phyloP scores from a whole-genome alignment of 2,329 filamentous ascomycete genomes.

The Pseudogymnoascus sp. region DNA sequence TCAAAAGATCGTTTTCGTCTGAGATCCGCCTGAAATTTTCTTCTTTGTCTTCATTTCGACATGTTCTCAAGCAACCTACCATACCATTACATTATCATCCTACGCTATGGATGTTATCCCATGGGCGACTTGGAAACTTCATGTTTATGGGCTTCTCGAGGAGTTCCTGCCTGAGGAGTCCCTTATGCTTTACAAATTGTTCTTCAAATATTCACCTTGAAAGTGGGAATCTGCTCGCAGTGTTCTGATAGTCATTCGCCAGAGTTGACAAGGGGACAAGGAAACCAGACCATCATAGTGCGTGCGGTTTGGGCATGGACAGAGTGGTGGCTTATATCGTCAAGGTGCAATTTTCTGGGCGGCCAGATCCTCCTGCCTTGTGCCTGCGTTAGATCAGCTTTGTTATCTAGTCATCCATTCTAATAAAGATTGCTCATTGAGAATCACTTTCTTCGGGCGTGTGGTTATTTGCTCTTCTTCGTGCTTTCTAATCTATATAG shows the following conservation, averaged over 20 bases:
- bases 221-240: neutral
- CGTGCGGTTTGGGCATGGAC: constrained; percentile 1
- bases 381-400: constrained; percentile 24
- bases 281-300: neutral
- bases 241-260: constrained; percentile 5
- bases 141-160: constrained; percentile 53
- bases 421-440: constrained; percentile 19
- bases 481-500: constrained; percentile 4
- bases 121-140: constrained; percentile 53
- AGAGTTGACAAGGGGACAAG: neutral
- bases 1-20: constrained; percentile 17
- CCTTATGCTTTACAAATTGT: constrained; percentile 6
- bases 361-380: constrained; percentile 21
- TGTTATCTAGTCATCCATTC: constrained; percentile 31
- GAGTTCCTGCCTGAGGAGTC: neutral
- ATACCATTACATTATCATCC: constrained; percentile 46
- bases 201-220: constrained; percentile 8
- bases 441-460: neutral
- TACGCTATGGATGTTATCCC: constrained; percentile 45
- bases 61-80: constrained; percentile 30
- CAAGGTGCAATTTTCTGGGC: constrained; percentile 15
- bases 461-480: neutral
- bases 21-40: constrained; percentile 26
- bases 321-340: constrained; percentile 3
- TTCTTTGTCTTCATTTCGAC: constrained; percentile 23